Conservation (phyloP, 1,284 basidiomycete genomes). For the Entoloma clypeatum region DNA sequence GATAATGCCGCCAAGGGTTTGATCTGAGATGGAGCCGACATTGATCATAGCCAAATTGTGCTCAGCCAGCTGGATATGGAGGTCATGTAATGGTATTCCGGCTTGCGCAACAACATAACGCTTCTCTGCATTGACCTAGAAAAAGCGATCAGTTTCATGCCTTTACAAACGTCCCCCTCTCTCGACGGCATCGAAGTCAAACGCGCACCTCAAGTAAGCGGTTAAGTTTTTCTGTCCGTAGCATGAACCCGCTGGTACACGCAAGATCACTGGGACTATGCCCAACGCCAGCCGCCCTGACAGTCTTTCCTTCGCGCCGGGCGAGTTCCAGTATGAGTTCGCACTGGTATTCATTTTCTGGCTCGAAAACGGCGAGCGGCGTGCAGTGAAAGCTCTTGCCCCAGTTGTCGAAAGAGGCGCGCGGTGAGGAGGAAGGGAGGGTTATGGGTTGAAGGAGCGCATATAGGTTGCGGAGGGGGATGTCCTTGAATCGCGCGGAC, state of each 20-base stretch:
- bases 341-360: constrained; percentile 71
- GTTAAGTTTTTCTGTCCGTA: constrained; percentile 71
- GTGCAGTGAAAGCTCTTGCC: constrained; percentile 60
- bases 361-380: constrained; percentile 74
- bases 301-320: constrained; percentile 61
- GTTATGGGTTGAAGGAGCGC: constrained; percentile 49
- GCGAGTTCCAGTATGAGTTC: constrained; percentile 83
- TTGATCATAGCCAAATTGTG: constrained; percentile 84
- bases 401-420: constrained; percentile 67
- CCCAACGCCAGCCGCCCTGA: constrained; percentile 86
- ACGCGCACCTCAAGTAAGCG: constrained; percentile 68
- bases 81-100: constrained; percentile 74
- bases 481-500: constrained; percentile 29
- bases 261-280: constrained; percentile 93
- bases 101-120: constrained; percentile 68
- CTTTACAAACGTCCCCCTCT: constrained; percentile 1
- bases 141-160: constrained; percentile 5
- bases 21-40: constrained; percentile 95
- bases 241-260: constrained; percentile 81
- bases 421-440: constrained; percentile 39
- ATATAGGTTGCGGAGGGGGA: constrained; percentile 45
- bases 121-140: constrained; percentile 71
- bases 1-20: constrained; percentile 91
- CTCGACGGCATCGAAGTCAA: constrained; percentile 22
- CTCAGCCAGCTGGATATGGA: constrained; percentile 67